Evolutionary conservation across 768 basidiomycete genomes (phyloP), one percentile per base, ranked within the genome.

Genomic region (Leccinum ochraceum): DNA sequence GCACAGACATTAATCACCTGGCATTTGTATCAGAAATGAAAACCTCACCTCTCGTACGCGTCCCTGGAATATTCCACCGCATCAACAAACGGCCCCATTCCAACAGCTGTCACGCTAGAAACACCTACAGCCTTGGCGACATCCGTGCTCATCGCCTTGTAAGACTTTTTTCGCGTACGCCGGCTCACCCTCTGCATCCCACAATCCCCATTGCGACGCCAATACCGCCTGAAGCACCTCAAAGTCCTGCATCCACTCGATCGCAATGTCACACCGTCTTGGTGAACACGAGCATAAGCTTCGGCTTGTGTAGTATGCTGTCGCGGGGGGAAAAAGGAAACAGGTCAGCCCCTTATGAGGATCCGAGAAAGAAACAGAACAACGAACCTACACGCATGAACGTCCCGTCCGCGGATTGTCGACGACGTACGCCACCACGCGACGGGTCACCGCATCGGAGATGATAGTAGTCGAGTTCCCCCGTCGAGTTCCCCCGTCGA

Each of bases 81-180:
- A 34, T 89, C 85, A 69, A 99, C 91, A 73, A 99, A 97, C 57
- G 92, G 92, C 63, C 87, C 80, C 34, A 36, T 13, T 36, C 34
- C 34, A 13, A 13, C 34, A n/a, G 96, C 97, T 1, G 97, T 98
- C 81, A 93, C 81, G 60, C 95, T 95, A 16, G 94, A 95, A 14
- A 98, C 96, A 16, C 95, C 95, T 11, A 98, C 96, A 4, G 95
- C 85, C 95, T 96, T 96, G 64, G 32, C 54, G 54, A 55, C 49
- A 34, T 51, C 32, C 32, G 34, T 20, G 44, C 49, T 17, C 50
- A 39, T 9, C 30, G n/a, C 20, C 75, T 95, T 93, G 77, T 99
- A 99, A 68, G 98, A 99, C 71, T 98, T 93, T 95, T 72, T 93
- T 95, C 95, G 97, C 96, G 74, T 98, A 98, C 50, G 91, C 94